phyloP scores from a whole-genome alignment of 306 rosid genomes.

The Quercus alba region DNA sequence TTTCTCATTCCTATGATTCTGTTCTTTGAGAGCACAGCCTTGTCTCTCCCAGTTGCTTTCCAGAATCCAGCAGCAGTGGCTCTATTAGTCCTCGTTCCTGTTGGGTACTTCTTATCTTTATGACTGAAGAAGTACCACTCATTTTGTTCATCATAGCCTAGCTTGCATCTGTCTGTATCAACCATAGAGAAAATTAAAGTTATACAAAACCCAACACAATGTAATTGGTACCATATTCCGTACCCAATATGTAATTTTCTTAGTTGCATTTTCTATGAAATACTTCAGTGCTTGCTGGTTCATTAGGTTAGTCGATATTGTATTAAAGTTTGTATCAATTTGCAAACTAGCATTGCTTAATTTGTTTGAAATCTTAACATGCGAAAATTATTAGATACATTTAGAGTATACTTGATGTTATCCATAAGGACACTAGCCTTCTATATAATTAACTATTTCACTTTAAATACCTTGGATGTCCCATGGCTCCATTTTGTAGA shows the following conservation, averaged over 20 bases:
- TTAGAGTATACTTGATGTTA: no score
- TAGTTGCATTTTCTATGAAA: not conserved
- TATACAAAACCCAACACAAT: not conserved
- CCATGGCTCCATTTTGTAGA: conserved; percentile 95
- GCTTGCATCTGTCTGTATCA: conserved; percentile 62
- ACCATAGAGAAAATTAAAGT: not conserved
- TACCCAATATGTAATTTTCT: not conserved
- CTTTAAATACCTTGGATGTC: conserved; percentile 75
- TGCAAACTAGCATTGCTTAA: not conserved
- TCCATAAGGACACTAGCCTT: no score
- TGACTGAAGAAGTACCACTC: conserved; percentile 96
- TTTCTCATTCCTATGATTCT: conserved; percentile 87
- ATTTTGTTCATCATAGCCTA: conserved; percentile 69
- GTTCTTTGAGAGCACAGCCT: conserved; percentile 73
- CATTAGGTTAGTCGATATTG: not conserved
- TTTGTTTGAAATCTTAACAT: not conserved
- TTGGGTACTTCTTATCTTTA: conserved; percentile 88
- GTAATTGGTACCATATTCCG: not conserved
- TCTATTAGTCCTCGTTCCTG: conserved; percentile 84
- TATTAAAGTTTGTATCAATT: not conserved
- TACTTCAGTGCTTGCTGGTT: not conserved
- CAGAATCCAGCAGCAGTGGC: conserved; percentile 92
- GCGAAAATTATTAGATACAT: no score
- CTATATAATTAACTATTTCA: no score
- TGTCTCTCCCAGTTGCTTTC: conserved; percentile 97